Conservation (phyloP, 2,329 filamentous ascomycete species). For the Myotisia sp. region DNA sequence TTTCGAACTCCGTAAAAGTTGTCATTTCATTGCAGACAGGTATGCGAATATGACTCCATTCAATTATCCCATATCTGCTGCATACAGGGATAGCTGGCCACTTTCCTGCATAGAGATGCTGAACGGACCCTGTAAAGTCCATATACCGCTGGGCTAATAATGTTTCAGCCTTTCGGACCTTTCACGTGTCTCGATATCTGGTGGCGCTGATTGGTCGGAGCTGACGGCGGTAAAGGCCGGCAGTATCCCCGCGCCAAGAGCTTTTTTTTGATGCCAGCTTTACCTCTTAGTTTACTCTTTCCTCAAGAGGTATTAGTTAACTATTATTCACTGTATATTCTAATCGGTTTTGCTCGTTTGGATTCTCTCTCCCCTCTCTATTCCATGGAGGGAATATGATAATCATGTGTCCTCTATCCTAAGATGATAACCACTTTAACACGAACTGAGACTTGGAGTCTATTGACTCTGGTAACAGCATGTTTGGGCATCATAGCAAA, state of each 20-base stretch:
- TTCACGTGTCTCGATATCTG: background rate
- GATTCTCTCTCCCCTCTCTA: no score
- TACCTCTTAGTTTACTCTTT: background rate
- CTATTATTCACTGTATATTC: background rate
- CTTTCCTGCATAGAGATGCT: constrained; percentile 3
- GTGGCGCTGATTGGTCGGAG: background rate
- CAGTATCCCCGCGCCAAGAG: no score
- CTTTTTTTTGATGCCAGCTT: no score
- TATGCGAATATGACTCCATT: background rate
- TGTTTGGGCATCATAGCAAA: constrained; percentile 55
- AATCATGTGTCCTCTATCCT: background rate
- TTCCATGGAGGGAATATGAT: no score
- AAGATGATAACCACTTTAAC: constrained; percentile 33
- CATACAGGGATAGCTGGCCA: constrained; percentile 1
- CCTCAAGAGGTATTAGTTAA: no score
- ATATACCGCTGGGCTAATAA: background rate
- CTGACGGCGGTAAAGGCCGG: background rate
- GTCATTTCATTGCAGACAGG: constrained; percentile 18
- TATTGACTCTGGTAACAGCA: constrained; percentile 50
- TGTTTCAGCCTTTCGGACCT: background rate
- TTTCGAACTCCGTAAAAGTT: constrained; percentile 31
- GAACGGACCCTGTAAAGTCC: no score
- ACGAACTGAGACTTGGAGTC: constrained; percentile 40
- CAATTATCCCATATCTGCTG: constrained; percentile 3
- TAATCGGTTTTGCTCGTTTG: no score